A percentile compares a stretch with the other conserved stretches of the same genome.
Evolutionary conservation across 225 moss, liverwort and hornwort genomes (phyloP).

Genomic region (Pleurozium schreberi): DNA sequence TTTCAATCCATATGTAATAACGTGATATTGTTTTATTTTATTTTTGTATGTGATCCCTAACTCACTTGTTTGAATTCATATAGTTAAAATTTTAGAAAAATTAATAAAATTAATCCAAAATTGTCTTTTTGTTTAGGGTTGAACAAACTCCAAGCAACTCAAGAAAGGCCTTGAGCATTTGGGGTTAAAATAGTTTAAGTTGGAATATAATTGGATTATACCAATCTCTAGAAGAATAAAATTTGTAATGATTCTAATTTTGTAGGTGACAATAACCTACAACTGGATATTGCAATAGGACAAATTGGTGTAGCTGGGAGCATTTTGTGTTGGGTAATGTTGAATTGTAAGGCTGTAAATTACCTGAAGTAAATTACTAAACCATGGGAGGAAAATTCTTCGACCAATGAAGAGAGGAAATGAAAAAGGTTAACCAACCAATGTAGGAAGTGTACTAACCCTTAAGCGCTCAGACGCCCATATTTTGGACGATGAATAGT

Average conservation of each 20-base stretch:
- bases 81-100: not conserved
- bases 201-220: not conserved
- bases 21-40: not conserved
- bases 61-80: not conserved
- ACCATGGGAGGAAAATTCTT: too few relatives aligned
- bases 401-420: too few relatives aligned
- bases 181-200: fast-evolving
- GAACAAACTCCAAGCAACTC: not conserved
- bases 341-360: too few relatives aligned
- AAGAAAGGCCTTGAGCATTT: not conserved
- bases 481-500: too few relatives aligned
- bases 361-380: too few relatives aligned
- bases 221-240: not conserved
- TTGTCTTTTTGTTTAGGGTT: not conserved
- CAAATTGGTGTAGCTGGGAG: not conserved
- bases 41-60: not conserved
- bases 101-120: not conserved
- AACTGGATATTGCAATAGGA: not conserved
- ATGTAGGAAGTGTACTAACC: too few relatives aligned
- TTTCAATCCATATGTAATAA: not conserved
- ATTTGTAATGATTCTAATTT: not conserved
- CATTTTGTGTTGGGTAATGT: too few relatives aligned
- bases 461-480: too few relatives aligned
- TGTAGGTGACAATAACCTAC: not conserved
- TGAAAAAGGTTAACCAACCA: too few relatives aligned